Percentiles rank a stretch among this genome's conserved stretches.
Conservation (phyloP, 371 early-diverging fungal species). For the Rhizopus stolonifer region DNA sequence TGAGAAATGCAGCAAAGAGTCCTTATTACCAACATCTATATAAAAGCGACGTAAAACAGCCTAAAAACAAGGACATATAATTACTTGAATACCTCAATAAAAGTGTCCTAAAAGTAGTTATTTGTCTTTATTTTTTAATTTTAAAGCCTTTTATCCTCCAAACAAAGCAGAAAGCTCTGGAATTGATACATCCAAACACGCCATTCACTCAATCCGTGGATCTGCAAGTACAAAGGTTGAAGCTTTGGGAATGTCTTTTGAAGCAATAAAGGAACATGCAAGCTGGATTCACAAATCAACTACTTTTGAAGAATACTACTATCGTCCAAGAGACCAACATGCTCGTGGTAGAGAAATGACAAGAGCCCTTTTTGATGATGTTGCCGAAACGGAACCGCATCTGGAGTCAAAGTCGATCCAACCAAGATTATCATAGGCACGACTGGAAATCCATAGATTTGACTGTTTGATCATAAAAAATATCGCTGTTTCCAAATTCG, state of each 20-base stretch:
- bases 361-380: conserved; percentile 1
- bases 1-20: conserved; percentile 8
- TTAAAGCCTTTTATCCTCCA: too few relatives aligned
- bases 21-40: too few relatives aligned
- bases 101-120: too few relatives aligned
- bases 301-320: conserved; percentile 9
- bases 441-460: too few relatives aligned
- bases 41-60: too few relatives aligned
- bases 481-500: too few relatives aligned
- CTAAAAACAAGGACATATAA: too few relatives aligned
- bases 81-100: too few relatives aligned
- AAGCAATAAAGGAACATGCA: conserved; percentile 3
- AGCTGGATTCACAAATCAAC: conserved; percentile 4
- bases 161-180: conserved; percentile 2
- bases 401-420: too few relatives aligned
- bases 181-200: not conserved
- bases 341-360: not conserved
- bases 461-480: too few relatives aligned
- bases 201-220: not conserved
- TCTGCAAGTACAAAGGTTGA: conserved; percentile 2
- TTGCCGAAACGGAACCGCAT: conserved; percentile 4
- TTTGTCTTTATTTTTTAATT: too few relatives aligned
- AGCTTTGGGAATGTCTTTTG: not conserved
- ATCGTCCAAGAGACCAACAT: not conserved
- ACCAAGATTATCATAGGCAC: not conserved